Conservation (phyloP, 495 filamentous ascomycete species). For the Darksidea phi region DNA sequence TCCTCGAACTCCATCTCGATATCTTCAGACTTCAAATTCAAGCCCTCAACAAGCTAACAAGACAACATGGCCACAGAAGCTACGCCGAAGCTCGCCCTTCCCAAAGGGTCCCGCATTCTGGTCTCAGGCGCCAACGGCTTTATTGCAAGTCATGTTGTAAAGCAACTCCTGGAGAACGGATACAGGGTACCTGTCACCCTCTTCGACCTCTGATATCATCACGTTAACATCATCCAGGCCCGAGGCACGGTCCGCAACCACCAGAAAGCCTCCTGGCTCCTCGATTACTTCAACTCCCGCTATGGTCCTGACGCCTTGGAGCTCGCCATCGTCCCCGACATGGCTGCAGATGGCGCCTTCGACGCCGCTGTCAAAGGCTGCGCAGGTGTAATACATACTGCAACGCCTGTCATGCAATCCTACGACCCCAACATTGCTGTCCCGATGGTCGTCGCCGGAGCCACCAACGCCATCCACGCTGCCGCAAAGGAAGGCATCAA, state of each 20-base stretch:
- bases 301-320: slow-evolving; percentile 5
- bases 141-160: slow-evolving; percentile 40
- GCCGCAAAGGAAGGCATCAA: slow-evolving; percentile 17
- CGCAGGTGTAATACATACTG: slow-evolving; percentile 13
- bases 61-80: background rate
- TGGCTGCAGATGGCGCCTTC: slow-evolving; percentile 9
- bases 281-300: slow-evolving; percentile 8
- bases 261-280: slow-evolving; percentile 26
- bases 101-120: slow-evolving; percentile 21
- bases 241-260: slow-evolving; percentile 26
- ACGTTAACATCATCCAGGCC: slow-evolving; percentile 10
- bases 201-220: background rate
- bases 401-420: slow-evolving; percentile 1
- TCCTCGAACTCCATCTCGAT: too few relatives aligned
- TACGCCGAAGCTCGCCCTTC: slow-evolving; percentile 1
- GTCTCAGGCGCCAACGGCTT: slow-evolving; percentile 44
- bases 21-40: background rate
- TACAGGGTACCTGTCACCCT: slow-evolving; percentile 13
- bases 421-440: slow-evolving; percentile 19
- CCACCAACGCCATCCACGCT: slow-evolving; percentile 15
- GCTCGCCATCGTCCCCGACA: slow-evolving; percentile 9
- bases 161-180: slow-evolving; percentile 39
- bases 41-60: background rate
- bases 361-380: slow-evolving; percentile 18
- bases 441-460: slow-evolving; percentile 5